Conservation (phyloP, 371 early-diverging fungal species). For the Mucor mucedo region DNA sequence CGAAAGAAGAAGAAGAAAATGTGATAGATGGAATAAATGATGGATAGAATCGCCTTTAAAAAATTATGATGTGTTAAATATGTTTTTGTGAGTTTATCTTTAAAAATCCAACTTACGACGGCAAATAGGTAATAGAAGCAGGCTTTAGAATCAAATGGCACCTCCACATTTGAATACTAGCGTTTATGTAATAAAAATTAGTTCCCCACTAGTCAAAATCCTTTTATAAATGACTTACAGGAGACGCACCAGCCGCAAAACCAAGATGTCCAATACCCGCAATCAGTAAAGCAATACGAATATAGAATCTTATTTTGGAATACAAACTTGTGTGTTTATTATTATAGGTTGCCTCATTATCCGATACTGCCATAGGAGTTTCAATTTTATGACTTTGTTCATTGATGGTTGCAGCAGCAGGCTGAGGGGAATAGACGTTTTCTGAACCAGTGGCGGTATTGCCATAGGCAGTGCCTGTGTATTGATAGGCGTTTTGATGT, state of each 20-base stretch:
- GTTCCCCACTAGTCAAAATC: too few species aligned
- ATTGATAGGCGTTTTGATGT: slow-evolving; percentile 34
- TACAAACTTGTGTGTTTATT: slow-evolving; percentile 19
- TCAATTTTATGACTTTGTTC: slow-evolving; percentile 8
- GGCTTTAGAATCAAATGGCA: slow-evolving; percentile 44
- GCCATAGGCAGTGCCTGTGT: slow-evolving; percentile 35
- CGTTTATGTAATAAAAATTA: background rate
- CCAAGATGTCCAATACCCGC: slow-evolving; percentile 50
- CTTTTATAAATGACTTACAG: slow-evolving; percentile 34
- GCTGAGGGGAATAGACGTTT: slow-evolving; percentile 30
- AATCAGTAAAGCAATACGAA: slow-evolving; percentile 47
- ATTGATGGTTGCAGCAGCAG: background rate
- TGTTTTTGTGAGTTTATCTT: too few species aligned
- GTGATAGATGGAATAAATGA: slow-evolving; percentile 53
- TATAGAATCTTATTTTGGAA: slow-evolving; percentile 37
- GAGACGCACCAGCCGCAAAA: slow-evolving; percentile 56
- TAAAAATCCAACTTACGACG: slow-evolving; percentile 34
- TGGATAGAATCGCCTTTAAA: slow-evolving; percentile 50
- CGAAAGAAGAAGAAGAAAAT: slow-evolving; percentile 51
- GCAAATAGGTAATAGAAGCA: slow-evolving; percentile 54
- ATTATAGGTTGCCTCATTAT: background rate
- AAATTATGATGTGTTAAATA: background rate
- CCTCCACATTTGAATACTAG: slow-evolving; percentile 39
- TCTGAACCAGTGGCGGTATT: slow-evolving; percentile 1
- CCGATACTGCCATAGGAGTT: slow-evolving; percentile 12